These are phyloP conservation scores for Fusarium nanum DNA, from an alignment of 2,329 filamentous ascomycete genomes.

Conservation along the genomic window DNA sequence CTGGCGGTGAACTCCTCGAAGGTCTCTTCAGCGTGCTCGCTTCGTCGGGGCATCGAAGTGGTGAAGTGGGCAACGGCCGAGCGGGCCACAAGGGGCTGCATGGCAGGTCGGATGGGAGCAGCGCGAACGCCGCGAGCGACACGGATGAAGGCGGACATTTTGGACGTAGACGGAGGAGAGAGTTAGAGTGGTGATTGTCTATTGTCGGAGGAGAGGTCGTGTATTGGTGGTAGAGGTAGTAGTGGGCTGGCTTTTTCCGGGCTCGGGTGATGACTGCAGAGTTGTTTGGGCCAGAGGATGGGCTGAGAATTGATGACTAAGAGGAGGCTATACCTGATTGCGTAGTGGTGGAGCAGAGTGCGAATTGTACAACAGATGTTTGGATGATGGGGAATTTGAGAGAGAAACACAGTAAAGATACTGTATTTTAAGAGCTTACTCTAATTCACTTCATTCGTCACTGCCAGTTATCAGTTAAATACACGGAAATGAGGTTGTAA, in stretches of 20 bases:
- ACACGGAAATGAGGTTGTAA: neutral
- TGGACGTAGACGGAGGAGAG: constrained; percentile 57
- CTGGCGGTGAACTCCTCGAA: constrained; percentile 99
- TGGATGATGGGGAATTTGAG: neutral
- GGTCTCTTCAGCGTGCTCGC: constrained; percentile 88
- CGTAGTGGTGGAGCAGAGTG: constrained; percentile 42
- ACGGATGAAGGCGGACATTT: constrained; percentile 78
- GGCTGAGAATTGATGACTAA: constrained; percentile 52
- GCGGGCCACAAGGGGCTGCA: constrained; percentile 66
- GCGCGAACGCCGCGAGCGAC: constrained; percentile 76
- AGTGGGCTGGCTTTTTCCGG: constrained; percentile 43
- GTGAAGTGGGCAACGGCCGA: constrained; percentile 71
- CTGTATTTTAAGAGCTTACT: constrained; percentile 43
- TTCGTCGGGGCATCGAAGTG: constrained; percentile 67
- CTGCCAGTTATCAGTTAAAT: neutral
- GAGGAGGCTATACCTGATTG: constrained; percentile 44
- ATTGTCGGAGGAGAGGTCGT: constrained; percentile 26
- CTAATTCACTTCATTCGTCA: constrained; percentile 42
- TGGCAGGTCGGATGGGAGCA: constrained; percentile 69
- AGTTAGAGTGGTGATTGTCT: constrained; percentile 43
- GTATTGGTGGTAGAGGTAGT: constrained; percentile 42
- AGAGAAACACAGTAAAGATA: constrained; percentile 37
- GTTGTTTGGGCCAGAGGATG: constrained; percentile 49
- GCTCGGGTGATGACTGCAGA: constrained; percentile 49
- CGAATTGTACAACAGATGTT: constrained; percentile 40